phyloP scores from a whole-genome alignment of 345 rosid species.

The Salix brachista region DNA sequence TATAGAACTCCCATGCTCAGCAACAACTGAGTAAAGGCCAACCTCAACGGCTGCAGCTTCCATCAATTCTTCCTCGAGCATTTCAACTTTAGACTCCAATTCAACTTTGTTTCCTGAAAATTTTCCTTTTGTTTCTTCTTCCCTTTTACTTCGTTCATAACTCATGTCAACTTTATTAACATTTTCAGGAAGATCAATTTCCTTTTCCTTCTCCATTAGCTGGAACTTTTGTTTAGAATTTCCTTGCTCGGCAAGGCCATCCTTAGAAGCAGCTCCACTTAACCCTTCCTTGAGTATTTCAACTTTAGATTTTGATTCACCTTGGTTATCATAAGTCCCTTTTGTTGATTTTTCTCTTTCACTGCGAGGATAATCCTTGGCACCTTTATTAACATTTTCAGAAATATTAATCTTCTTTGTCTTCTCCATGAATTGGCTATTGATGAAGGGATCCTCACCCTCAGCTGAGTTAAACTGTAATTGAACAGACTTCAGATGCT shows the following conservation, averaged over 20 bases:
- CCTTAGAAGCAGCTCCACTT: conserved; percentile 68
- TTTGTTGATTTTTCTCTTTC: conserved; percentile 19
- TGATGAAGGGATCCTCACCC: conserved; percentile 22
- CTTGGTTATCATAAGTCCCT: conserved; percentile 27
- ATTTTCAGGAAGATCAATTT: conserved; percentile 23
- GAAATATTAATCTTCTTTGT: conserved; percentile 21
- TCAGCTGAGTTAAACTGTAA: conserved; percentile 38
- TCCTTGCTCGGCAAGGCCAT: conserved; percentile 65
- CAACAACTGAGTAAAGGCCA: conserved; percentile 77
- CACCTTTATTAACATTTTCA: conserved; percentile 20
- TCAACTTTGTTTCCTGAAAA: conserved; percentile 32
- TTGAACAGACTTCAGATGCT: conserved; percentile 56
- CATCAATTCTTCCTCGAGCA: conserved; percentile 77
- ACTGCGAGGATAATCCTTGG: conserved; percentile 4
- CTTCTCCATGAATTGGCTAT: conserved; percentile 12
- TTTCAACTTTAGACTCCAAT: conserved; percentile 48
- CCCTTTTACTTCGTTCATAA: conserved; percentile 10
- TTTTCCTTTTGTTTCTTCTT: conserved; percentile 20
- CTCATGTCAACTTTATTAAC: conserved; percentile 1
- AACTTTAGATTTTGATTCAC: conserved; percentile 40
- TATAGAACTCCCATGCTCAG: conserved; percentile 88
- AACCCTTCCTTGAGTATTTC: conserved; percentile 66
- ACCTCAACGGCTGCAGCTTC: conserved; percentile 89
- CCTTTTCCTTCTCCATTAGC: conserved; percentile 17
- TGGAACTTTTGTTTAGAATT: conserved; percentile 61